phyloP scores from a whole-genome alignment of 768 basidiomycete genomes.

The Hydnomerulius pinastri region DNA sequence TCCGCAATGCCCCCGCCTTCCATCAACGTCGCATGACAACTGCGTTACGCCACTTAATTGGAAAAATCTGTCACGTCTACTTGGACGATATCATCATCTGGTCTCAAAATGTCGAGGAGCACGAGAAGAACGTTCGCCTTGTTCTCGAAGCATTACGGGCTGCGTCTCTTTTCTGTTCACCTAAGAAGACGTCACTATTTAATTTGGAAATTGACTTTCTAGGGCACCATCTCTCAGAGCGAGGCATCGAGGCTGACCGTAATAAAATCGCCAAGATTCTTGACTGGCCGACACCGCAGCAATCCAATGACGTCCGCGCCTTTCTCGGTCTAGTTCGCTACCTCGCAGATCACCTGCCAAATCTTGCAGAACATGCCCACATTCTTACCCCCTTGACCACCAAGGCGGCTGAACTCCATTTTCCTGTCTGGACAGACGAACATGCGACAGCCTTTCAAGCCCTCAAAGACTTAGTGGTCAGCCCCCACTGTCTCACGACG shows the following conservation, averaged over 20 bases:
- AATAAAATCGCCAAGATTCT: slow-evolving; percentile 16
- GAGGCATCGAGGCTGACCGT: slow-evolving; percentile 27
- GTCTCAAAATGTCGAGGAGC: slow-evolving; percentile 23
- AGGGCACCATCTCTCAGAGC: slow-evolving; percentile 25
- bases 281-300: slow-evolving; percentile 33
- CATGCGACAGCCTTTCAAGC: slow-evolving; percentile 19
- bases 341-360: slow-evolving; percentile 8
- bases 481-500: slow-evolving; percentile 26
- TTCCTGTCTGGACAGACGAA: slow-evolving; percentile 26
- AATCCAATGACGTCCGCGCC: slow-evolving; percentile 15
- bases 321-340: slow-evolving; percentile 13
- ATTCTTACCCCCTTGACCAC: slow-evolving; percentile 11
- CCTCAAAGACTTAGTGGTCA: slow-evolving; percentile 25
- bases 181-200: slow-evolving; percentile 26
- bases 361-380: slow-evolving; percentile 9
- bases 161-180: slow-evolving; percentile 25
- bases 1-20: slow-evolving; percentile 14
- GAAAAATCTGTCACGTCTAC: slow-evolving; percentile 11
- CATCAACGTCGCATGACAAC: slow-evolving; percentile 18
- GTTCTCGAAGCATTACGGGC: slow-evolving; percentile 13
- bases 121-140: slow-evolving; percentile 12
- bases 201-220: slow-evolving; percentile 1
- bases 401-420: slow-evolving; percentile 25
- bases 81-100: slow-evolving; percentile 27
- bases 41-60: slow-evolving; percentile 14